phyloP scores from a whole-genome alignment of 2,329 filamentous ascomycete genomes.

The Nectriaceae sp. region DNA sequence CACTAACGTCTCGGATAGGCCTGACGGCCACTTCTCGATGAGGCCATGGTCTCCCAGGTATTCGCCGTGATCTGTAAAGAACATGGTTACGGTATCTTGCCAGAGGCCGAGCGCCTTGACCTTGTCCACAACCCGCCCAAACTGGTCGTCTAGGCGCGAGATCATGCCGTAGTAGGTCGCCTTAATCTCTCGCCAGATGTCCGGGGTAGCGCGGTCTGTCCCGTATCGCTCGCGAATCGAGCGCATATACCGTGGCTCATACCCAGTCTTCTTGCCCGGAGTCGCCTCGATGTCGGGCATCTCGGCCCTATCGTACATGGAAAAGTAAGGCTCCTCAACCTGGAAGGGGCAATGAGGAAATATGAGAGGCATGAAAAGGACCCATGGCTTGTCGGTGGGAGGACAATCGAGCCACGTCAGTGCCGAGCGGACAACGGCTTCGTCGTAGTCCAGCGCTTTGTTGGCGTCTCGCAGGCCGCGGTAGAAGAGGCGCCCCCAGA shows the following conservation, averaged over 20 bases:
- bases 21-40: constrained; percentile 52
- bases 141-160: constrained; percentile 46
- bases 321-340: constrained; percentile 50
- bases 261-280: constrained; percentile 36
- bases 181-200: constrained; percentile 45
- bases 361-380: constrained; percentile 44
- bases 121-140: constrained; percentile 40
- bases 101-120: constrained; percentile 37
- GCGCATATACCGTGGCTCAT: constrained; percentile 45
- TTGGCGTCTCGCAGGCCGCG: constrained; percentile 39
- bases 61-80: constrained; percentile 48
- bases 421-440: constrained; percentile 42
- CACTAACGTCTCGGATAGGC: constrained; percentile 41
- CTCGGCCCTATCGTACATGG: constrained; percentile 42
- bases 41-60: constrained; percentile 49
- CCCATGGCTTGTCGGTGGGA: constrained; percentile 42
- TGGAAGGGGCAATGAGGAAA: constrained; percentile 50
- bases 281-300: constrained; percentile 19
- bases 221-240: constrained; percentile 40
- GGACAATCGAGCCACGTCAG: constrained; percentile 46
- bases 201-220: constrained; percentile 39
- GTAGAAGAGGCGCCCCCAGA: constrained; percentile 45
- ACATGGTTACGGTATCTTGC: constrained; percentile 43
- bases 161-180: constrained; percentile 52
- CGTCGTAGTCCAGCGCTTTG: constrained; percentile 46